These are phyloP conservation scores for Selaginella tamariscina DNA, from an alignment of 75 land plant genomes.

Conservation along the genomic window DNA sequence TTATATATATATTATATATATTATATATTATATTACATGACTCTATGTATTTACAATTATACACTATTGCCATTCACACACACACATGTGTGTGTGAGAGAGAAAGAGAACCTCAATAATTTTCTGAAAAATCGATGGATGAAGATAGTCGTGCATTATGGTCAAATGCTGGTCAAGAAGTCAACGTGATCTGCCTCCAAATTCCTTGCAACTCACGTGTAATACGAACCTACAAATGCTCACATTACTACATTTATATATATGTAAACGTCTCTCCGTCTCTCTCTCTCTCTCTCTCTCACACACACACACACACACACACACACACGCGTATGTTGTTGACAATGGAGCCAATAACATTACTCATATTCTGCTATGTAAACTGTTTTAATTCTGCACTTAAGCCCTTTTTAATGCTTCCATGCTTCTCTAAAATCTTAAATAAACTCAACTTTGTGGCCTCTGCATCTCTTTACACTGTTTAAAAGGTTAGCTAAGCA, in stretches of 20 bases:
- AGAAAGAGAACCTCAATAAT: no score
- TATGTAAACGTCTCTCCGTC: no score
- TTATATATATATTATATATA: no score
- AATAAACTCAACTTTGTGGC: not conserved
- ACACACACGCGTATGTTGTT: not conserved
- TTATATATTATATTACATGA: no score
- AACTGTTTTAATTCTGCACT: not conserved
- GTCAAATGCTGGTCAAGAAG: not conserved
- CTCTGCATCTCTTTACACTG: not conserved
- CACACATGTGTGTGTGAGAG: no score
- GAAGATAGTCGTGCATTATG: slow-evolving; percentile 3
- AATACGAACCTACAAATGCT: not conserved
- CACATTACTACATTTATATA: no score
- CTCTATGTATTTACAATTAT: not conserved
- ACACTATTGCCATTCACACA: not conserved
- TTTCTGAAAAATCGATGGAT: not conserved
- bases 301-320: no score
- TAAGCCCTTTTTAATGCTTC: not conserved
- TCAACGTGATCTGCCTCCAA: not conserved
- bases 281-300: no score
- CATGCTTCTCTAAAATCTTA: slow-evolving; percentile 8
- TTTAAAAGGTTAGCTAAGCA: not conserved
- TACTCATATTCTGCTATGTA: not conserved
- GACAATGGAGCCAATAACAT: slow-evolving; percentile 9
- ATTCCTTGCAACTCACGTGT: not conserved